A percentile compares a stretch with the other conserved stretches of the same genome.
phyloP scores from a whole-genome alignment of 306 rosid species.

The Begonia peltatifolia region DNA sequence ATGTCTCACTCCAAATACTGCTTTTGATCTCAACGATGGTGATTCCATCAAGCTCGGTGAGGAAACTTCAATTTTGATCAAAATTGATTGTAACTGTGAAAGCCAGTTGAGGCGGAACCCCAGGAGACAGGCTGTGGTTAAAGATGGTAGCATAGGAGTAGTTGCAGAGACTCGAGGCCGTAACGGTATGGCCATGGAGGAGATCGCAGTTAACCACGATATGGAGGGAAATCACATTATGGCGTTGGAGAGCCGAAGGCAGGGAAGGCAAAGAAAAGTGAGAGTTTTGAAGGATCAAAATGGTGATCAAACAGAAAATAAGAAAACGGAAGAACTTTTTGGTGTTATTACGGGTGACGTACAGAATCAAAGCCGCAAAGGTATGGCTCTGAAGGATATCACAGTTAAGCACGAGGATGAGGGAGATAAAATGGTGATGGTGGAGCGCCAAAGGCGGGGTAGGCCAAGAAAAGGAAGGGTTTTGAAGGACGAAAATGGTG shows the following conservation, averaged over 20 bases:
- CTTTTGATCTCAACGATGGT: constrained; percentile 27
- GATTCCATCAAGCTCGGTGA: constrained; percentile 58
- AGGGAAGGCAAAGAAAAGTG: constrained; percentile 17
- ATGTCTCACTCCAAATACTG: constrained; percentile 18
- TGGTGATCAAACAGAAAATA: neutral
- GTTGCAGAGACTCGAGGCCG: constrained; percentile 5
- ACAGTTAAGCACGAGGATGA: constrained; percentile 2
- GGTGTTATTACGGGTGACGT: neutral
- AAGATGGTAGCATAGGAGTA: neutral
- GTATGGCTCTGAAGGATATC: neutral
- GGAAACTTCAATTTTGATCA: constrained; percentile 33
- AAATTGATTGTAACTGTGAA: constrained; percentile 12
- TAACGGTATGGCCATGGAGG: neutral
- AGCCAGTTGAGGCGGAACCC: constrained; percentile 28
- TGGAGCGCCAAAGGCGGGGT: constrained; percentile 8
- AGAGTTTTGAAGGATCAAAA: constrained; percentile 12
- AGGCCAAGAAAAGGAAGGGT: constrained; percentile 19
- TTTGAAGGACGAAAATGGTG: constrained; percentile 8
- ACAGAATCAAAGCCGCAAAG: neutral
- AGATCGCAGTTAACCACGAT: too few relatives aligned
- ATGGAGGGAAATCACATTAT: constrained; percentile 1
- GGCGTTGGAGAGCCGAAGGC: constrained; percentile 4
- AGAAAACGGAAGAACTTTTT: neutral
- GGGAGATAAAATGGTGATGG: constrained; percentile 2
- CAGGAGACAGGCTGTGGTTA: constrained; percentile 20